Evolutionary conservation across 2,329 filamentous ascomycete species (phyloP).

Genomic region (Fusarium pseudoanthophilum): DNA sequence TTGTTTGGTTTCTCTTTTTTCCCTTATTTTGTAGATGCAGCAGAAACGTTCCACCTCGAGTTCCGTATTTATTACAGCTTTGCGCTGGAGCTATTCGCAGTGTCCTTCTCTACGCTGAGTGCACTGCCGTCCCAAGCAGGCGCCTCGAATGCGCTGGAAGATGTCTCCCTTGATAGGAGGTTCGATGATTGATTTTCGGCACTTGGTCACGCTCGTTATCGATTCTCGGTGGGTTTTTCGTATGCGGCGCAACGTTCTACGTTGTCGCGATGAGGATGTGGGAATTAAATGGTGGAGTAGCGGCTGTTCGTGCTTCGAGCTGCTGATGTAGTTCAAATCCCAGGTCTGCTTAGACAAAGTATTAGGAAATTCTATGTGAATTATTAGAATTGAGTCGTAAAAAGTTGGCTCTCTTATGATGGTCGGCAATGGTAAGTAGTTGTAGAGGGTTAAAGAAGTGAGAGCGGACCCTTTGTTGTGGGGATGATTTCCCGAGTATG

Average conservation of each 20-base stretch:
- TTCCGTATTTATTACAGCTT: slow-evolving; percentile 8
- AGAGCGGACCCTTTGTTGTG: slow-evolving; percentile 39
- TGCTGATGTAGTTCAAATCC: not conserved
- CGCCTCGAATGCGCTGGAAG: slow-evolving; percentile 15
- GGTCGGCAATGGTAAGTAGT: not conserved
- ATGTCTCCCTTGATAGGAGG: not conserved
- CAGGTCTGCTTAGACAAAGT: not conserved
- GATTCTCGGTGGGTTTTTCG: not conserved
- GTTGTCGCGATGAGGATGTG: not conserved
- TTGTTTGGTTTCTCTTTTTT: slow-evolving; percentile 2
- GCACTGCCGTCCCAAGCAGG: slow-evolving; percentile 21
- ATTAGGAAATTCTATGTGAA: not conserved
- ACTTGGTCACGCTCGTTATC: not conserved
- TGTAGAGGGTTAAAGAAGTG: slow-evolving; percentile 2
- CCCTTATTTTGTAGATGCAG: not conserved
- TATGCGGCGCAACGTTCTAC: slow-evolving; percentile 9
- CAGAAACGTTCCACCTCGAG: slow-evolving; percentile 7
- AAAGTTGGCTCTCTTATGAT: slow-evolving; percentile 8
- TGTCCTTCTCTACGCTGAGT: slow-evolving; percentile 12
- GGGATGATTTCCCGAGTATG: slow-evolving; percentile 42
- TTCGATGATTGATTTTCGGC: not conserved
- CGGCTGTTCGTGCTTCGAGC: not conserved
- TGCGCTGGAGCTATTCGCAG: slow-evolving; percentile 22
- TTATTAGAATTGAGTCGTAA: slow-evolving; percentile 14
- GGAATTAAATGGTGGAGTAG: not conserved